A percentile compares a stretch with the other conserved stretches of the same genome.
These are phyloP conservation scores for Parasitella parasitica DNA, from an alignment of 371 early-diverging fungal species.

Conservation along the genomic window DNA sequence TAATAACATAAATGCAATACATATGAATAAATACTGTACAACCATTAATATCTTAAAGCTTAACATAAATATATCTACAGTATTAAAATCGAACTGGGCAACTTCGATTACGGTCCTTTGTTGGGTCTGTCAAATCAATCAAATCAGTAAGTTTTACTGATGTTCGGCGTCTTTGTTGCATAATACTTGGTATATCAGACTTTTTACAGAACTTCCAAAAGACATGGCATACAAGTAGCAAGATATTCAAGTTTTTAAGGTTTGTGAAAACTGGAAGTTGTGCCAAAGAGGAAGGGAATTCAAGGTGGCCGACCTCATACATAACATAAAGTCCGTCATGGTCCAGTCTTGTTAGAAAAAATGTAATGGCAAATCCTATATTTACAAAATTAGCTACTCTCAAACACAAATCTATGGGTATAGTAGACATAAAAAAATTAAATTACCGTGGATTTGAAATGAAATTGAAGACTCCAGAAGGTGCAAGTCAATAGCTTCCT, in stretches of 20 bases:
- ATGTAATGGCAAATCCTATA: conserved; percentile 13
- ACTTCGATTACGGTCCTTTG: conserved; percentile 19
- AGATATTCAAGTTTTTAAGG: conserved; percentile 15
- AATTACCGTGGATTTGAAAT: conserved; percentile 19
- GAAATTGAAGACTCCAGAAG: conserved; percentile 22
- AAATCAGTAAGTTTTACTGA: conserved; percentile 20
- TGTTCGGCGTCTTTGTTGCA: conserved; percentile 15
- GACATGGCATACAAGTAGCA: conserved; percentile 16
- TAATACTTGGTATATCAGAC: conserved; percentile 13
- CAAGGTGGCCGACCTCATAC: conserved; percentile 18
- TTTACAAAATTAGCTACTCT: conserved; percentile 7
- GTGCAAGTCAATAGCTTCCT: conserved; percentile 22
- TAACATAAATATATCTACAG: conserved; percentile 17
- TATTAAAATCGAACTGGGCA: conserved; percentile 15
- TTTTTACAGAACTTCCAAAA: conserved; percentile 17
- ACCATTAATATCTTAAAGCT: conserved; percentile 14
- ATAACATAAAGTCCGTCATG: conserved; percentile 16
- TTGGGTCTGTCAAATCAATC: conserved; percentile 18
- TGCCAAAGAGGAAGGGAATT: conserved; percentile 14
- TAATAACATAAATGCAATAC: conserved; percentile 14
- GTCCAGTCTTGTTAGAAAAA: conserved; percentile 14
- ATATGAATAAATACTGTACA: conserved; percentile 16
- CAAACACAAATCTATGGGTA: no score
- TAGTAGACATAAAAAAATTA: not conserved
- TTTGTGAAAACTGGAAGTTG: conserved; percentile 14